These are phyloP conservation scores for Chrysosporium keratinophilum DNA, from an alignment of 2,329 filamentous ascomycete species.

Conservation along the genomic window DNA sequence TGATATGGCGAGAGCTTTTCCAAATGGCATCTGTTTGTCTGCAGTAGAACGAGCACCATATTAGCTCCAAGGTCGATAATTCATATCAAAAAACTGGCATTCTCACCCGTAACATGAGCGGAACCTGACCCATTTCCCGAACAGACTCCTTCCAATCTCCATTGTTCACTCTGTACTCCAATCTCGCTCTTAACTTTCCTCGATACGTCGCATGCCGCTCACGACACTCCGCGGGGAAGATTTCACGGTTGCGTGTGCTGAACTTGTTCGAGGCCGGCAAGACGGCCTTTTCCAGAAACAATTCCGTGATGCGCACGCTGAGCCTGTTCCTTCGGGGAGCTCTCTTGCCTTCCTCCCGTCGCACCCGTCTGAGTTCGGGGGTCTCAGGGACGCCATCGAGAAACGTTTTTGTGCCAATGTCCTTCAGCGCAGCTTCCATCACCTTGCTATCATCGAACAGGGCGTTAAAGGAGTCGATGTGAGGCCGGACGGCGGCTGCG, in stretches of 20 bases:
- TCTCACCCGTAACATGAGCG: slow-evolving; percentile 81
- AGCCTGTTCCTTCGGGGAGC: slow-evolving; percentile 57
- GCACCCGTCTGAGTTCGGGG: slow-evolving; percentile 28
- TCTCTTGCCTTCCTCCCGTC: slow-evolving; percentile 45
- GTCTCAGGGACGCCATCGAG: slow-evolving; percentile 61
- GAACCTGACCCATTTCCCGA: slow-evolving; percentile 77
- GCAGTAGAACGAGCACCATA: background rate
- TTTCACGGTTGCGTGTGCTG: slow-evolving; percentile 65
- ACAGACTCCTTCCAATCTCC: slow-evolving; percentile 73
- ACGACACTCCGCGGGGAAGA: slow-evolving; percentile 85
- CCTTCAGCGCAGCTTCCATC: slow-evolving; percentile 64
- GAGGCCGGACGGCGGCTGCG: slow-evolving; percentile 74
- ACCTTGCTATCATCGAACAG: slow-evolving; percentile 66
- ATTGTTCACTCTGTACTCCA: slow-evolving; percentile 81
- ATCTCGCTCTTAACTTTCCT: slow-evolving; percentile 68
- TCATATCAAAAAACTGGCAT: slow-evolving; percentile 13
- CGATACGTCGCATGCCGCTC: slow-evolving; percentile 88
- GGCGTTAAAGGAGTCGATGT: slow-evolving; percentile 91
- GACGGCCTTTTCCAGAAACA: slow-evolving; percentile 71
- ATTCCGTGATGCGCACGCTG: slow-evolving; percentile 65
- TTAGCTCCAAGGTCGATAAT: slow-evolving; percentile 10
- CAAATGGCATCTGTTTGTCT: slow-evolving; percentile 86
- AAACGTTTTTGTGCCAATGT: slow-evolving; percentile 82
- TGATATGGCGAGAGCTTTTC: slow-evolving; percentile 72
- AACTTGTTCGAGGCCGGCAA: slow-evolving; percentile 76